Base-by-base conservation (phyloP, 306 rosid genomes). In the Prunus armeniaca region DNA sequence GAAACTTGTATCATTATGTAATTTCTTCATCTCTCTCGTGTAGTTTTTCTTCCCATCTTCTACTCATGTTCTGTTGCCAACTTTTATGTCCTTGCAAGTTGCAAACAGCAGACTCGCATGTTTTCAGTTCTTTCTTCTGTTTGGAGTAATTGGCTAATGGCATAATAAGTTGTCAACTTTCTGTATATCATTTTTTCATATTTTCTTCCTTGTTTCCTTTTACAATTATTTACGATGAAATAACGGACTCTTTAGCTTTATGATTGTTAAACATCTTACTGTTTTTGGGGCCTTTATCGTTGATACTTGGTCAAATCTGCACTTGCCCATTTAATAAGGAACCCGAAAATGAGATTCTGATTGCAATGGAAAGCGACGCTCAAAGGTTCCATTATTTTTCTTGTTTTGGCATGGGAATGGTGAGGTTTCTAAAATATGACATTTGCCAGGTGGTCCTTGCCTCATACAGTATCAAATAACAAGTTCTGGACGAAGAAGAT, bases 1-100 rank as follows among this genome's bases (percentile, higher is more conserved):
- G 71, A 77, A 76, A 57, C 81, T 58, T 78, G 81, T 75, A 60
- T 72, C 63, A 56, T 76, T 71, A 72, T 79, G 79, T 80, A 82
- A 71, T 83, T 80, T 86, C 65, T n/a, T 20, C 34, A 68, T 80
- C 60, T 82, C 54, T 70, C 51, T 67, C 20, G 27, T 76, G 79
- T 68, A 47, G 46, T 79, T 50, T 18, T 57, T 15, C 58, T 70
- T 55, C 12, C 4, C 63, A 67, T 49, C 58, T 78, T 49, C 54
- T 7, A 38, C 43, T 38, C 43, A 38, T 7, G 43, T 38, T 38
- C 43, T 38, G 43, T 38, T 38, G 43, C 43, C 9, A 38, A 38
- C 43, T 38, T 38, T 38, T 7, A 1, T 38, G 43, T 45, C 79
- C 71, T 63, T 80, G 55, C 74, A 71, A 47, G 6, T 38, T 76